Evolutionary conservation across 345 rosid species (phyloP).

Genomic region (Pistacia integerrima): DNA sequence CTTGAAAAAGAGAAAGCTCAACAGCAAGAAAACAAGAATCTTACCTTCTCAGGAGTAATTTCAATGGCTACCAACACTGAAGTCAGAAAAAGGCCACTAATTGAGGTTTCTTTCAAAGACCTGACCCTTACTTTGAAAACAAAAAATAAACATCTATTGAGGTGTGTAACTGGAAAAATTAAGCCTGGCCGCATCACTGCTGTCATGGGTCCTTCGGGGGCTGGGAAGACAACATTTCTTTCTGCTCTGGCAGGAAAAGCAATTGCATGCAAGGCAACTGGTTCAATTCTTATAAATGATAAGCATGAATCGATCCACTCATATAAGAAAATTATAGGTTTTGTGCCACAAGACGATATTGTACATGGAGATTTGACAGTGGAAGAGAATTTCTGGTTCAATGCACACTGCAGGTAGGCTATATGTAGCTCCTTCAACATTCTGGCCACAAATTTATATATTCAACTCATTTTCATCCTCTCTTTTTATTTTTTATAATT

Average conservation of each 20-base stretch:
- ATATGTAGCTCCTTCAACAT: conserved; percentile 4
- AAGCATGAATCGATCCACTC: conserved; percentile 72
- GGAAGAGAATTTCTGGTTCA: conserved; percentile 96
- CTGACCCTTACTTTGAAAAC: conserved; percentile 80
- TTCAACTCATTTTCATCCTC: neutral
- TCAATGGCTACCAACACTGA: conserved; percentile 61
- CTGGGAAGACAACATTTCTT: conserved; percentile 94
- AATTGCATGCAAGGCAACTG: conserved; percentile 66
- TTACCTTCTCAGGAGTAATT: conserved; percentile 77
- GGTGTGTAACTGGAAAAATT: conserved; percentile 80
- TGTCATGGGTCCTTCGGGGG: conserved; percentile 99
- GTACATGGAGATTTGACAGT: conserved; percentile 98
- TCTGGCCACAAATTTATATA: neutral
- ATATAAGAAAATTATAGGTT: conserved; percentile 81
- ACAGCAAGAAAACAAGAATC: conserved; percentile 53
- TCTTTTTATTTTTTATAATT: neutral
- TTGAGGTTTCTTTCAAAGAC: conserved; percentile 75
- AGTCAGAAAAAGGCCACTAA: conserved; percentile 62
- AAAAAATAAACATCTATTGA: conserved; percentile 65
- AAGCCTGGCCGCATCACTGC: conserved; percentile 85
- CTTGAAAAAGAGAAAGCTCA: conserved; percentile 84
- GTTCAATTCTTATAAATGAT: conserved; percentile 77
- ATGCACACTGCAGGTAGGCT: conserved; percentile 77
- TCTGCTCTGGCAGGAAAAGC: conserved; percentile 91
- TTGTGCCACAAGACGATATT: conserved; percentile 93